phyloP scores from a whole-genome alignment of 2,329 filamentous ascomycete genomes.

The Alternaria longipes region DNA sequence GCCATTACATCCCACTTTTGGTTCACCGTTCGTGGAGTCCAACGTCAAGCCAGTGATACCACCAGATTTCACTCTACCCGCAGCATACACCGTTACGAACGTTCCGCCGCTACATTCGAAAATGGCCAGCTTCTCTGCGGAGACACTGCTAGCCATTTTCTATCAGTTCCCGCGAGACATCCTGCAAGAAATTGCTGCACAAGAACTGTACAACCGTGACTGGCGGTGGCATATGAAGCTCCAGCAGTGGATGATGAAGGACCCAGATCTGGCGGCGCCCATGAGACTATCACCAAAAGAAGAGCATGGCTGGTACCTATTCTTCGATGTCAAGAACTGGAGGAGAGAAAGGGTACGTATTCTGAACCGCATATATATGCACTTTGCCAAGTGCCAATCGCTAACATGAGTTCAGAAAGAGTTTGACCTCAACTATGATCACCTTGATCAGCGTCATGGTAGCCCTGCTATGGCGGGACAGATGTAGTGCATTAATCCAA shows the following conservation, averaged over 20 bases:
- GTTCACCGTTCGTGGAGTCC: conserved; percentile 68
- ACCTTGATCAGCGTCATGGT: conserved; percentile 58
- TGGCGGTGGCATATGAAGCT: conserved; percentile 66
- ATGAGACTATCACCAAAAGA: conserved; percentile 57
- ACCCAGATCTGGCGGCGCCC: conserved; percentile 55
- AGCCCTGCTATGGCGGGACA: conserved; percentile 43
- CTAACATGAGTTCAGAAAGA: conserved; percentile 54
- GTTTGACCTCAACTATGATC: conserved; percentile 62
- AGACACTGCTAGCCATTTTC: conserved; percentile 75
- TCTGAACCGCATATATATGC: background rate
- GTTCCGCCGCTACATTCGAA: conserved; percentile 69
- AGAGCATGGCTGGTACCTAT: conserved; percentile 63
- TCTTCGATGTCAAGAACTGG: conserved; percentile 65
- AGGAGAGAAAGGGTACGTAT: conserved; percentile 58
- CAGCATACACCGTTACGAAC: conserved; percentile 72
- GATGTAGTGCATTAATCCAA: conserved; percentile 24
- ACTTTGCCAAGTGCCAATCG: background rate
- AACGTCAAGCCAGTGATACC: conserved; percentile 66
- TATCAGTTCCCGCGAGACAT: conserved; percentile 73
- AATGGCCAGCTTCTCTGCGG: conserved; percentile 67
- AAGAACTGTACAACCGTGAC: conserved; percentile 65
- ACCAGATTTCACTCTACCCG: conserved; percentile 69
- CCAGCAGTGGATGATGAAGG: conserved; percentile 65
- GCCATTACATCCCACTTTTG: conserved; percentile 70
- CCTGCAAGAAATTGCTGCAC: conserved; percentile 71